These are phyloP conservation scores for Globisporangium viniferum DNA, from an alignment of 352 stramenopile species.

Conservation along the genomic window DNA sequence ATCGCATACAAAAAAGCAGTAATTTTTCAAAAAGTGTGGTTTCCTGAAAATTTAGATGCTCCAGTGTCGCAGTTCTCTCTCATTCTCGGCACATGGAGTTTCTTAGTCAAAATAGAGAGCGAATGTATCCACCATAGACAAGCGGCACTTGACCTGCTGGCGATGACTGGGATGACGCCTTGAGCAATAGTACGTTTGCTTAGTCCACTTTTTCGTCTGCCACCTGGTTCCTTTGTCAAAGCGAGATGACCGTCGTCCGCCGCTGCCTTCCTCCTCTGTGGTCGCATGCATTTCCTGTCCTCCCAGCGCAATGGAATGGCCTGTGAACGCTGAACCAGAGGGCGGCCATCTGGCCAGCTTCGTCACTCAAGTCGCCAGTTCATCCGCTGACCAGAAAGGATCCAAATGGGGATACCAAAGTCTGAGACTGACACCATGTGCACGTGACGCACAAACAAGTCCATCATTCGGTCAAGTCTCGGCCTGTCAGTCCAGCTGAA, in stretches of 20 bases:
- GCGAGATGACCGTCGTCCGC: neutral
- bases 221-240: neutral
- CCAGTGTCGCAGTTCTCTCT: neutral
- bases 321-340: neutral
- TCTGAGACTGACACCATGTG: neutral
- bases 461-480: neutral
- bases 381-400: neutral
- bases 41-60: neutral
- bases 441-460: neutral
- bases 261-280: neutral
- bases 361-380: slow-evolving; percentile 7
- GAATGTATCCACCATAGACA: neutral
- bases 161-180: neutral
- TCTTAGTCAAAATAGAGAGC: neutral
- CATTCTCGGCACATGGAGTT: neutral
- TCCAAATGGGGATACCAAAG: neutral
- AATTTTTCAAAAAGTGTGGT: neutral
- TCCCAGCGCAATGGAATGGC: neutral
- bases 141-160: neutral
- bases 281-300: neutral
- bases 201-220: neutral
- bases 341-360: neutral
- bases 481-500: neutral
- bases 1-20: neutral
- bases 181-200: neutral